phyloP scores from a whole-genome alignment of 2,329 filamentous ascomycete species.

The Talaromyces sp. region DNA sequence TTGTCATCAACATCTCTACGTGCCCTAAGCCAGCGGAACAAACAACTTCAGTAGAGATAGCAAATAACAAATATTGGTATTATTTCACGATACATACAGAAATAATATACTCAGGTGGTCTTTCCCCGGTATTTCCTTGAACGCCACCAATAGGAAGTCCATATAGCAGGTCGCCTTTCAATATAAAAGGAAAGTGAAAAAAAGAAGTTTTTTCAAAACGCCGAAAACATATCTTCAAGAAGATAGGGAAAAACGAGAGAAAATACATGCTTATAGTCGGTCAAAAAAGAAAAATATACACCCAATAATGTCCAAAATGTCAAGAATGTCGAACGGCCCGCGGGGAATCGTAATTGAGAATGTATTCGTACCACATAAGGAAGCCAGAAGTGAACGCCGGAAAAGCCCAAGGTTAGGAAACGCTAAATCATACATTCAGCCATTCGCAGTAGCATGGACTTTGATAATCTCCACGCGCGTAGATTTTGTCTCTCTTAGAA shows the following conservation, averaged over 20 bases:
- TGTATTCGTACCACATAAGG: slow-evolving; percentile 5
- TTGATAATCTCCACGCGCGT: background rate
- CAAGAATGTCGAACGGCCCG: background rate
- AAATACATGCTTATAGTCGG: background rate
- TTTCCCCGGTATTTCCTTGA: background rate
- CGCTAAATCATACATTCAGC: slow-evolving; percentile 5
- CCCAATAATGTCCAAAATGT: background rate
- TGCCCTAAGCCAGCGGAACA: background rate
- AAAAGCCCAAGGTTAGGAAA: background rate
- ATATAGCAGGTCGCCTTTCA: background rate
- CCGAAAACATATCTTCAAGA: background rate
- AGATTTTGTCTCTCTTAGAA: background rate
- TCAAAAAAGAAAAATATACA: background rate
- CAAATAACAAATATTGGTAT: background rate
- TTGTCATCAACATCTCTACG: slow-evolving; percentile 1
- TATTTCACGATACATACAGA: background rate
- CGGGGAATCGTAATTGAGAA: background rate
- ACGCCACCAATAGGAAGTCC: background rate
- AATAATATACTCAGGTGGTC: background rate
- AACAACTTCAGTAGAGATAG: background rate
- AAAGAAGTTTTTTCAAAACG: background rate
- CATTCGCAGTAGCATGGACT: slow-evolving; percentile 12
- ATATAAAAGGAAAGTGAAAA: background rate
- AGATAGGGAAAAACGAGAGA: background rate
- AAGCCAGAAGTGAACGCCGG: background rate